phyloP scores from a whole-genome alignment of 495 filamentous ascomycete species.

The Podospora tetraspora region DNA sequence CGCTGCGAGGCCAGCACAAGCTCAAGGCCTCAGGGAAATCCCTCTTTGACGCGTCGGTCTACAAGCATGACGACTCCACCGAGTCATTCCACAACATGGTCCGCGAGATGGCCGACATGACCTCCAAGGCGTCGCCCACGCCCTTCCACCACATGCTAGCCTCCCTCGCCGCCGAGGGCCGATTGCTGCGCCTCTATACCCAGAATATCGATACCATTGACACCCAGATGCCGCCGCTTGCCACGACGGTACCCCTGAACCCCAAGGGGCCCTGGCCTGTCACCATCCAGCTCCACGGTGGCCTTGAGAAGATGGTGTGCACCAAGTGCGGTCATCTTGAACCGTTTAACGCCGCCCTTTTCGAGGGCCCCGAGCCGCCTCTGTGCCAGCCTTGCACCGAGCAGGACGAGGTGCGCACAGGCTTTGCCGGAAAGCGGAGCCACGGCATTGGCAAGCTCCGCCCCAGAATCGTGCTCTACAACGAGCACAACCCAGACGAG shows the following conservation, averaged over 20 bases:
- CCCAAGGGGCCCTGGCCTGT: conserved; percentile 84
- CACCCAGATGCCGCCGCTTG: conserved; percentile 72
- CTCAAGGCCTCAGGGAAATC: conserved; percentile 91
- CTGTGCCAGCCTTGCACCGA: conserved; percentile 69
- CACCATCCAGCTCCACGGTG: conserved; percentile 91
- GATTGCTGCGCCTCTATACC: conserved; percentile 86
- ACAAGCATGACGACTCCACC: conserved; percentile 81
- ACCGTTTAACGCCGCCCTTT: conserved; percentile 71
- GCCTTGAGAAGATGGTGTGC: conserved; percentile 92
- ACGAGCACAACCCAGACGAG: conserved; percentile 93
- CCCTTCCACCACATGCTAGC: conserved; percentile 92
- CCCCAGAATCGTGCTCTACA: conserved; percentile 93
- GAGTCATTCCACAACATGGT: conserved; percentile 94
- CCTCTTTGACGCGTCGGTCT: conserved; percentile 95
- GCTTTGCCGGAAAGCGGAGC: conserved; percentile 79
- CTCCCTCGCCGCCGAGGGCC: conserved; percentile 78
- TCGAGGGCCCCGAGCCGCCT: conserved; percentile 80
- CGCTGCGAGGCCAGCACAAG: conserved; percentile 76
- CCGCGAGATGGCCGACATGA: conserved; percentile 71
- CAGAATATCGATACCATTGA: conserved; percentile 97
- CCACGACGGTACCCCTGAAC: conserved; percentile 64
- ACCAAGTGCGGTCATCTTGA: conserved; percentile 78
- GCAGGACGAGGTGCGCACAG: conserved; percentile 68
- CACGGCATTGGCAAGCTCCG: conserved; percentile 89
- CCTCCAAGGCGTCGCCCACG: conserved; percentile 71